phyloP scores from a whole-genome alignment of 1,284 basidiomycete genomes.

The Cutaneotrichosporon mucoides region DNA sequence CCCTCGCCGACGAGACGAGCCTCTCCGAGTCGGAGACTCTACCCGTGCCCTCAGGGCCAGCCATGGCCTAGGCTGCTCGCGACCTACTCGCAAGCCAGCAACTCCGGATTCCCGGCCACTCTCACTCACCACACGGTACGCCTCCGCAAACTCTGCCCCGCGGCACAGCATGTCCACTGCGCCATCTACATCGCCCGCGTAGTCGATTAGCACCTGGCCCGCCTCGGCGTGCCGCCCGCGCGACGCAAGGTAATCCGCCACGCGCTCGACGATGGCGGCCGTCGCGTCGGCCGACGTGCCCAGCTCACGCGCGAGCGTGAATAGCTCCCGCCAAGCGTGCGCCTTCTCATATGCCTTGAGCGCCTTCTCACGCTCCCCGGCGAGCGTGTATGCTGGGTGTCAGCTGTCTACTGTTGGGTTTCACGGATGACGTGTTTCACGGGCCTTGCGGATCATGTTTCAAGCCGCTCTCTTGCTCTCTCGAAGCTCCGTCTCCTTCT shows the following conservation, averaged over 20 bases:
- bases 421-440: not conserved
- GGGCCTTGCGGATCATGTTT: too few species aligned
- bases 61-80: too few species aligned
- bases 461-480: not conserved
- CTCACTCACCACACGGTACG: constrained; percentile 67
- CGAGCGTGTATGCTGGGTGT: constrained; percentile 65
- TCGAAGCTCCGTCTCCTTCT: not conserved
- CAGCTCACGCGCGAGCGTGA: constrained; percentile 63
- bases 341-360: constrained; percentile 81
- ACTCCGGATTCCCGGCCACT: not conserved
- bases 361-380: constrained; percentile 62
- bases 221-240: constrained; percentile 79
- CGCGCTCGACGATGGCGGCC: constrained; percentile 62
- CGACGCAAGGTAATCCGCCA: constrained; percentile 73
- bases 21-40: too few species aligned
- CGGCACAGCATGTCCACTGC: constrained; percentile 72
- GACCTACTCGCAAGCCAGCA: too few species aligned
- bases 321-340: constrained; percentile 82
- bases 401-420: not conserved
- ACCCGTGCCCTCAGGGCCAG: too few species aligned
- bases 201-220: constrained; percentile 78
- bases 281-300: constrained; percentile 57
- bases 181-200: constrained; percentile 71
- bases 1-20: too few species aligned
- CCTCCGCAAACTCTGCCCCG: constrained; percentile 80